Evolutionary conservation across 1,284 basidiomycete genomes (phyloP).

Genomic region (Lentinus polychrous): DNA sequence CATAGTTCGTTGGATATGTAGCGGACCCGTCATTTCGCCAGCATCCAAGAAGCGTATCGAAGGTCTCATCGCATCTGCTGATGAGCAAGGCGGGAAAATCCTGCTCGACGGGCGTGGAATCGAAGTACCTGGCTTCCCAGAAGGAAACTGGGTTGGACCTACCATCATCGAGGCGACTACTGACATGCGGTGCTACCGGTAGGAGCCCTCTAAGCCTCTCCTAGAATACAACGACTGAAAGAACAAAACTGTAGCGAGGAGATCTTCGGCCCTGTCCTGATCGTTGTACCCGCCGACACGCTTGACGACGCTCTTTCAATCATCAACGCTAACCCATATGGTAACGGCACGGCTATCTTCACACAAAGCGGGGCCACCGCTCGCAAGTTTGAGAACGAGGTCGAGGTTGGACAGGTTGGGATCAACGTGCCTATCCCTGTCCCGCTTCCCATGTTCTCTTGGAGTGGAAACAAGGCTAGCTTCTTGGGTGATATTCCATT

Average conservation of each 20-base stretch:
- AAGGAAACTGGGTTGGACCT: slow-evolving; percentile 95
- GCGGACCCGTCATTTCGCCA: slow-evolving; percentile 92
- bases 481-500: slow-evolving; percentile 86
- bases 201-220: no score
- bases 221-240: background rate
- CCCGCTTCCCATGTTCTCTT: slow-evolving; percentile 88
- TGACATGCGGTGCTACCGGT: slow-evolving; percentile 87
- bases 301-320: slow-evolving; percentile 89
- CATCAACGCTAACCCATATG: slow-evolving; percentile 86
- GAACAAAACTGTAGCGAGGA: slow-evolving; percentile 56
- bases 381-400: slow-evolving; percentile 84
- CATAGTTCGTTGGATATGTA: slow-evolving; percentile 27
- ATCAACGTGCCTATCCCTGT: slow-evolving; percentile 93
- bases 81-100: slow-evolving; percentile 83
- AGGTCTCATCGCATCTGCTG: slow-evolving; percentile 73
- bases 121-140: slow-evolving; percentile 69
- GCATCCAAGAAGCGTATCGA: slow-evolving; percentile 78
- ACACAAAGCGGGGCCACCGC: slow-evolving; percentile 96
- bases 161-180: slow-evolving; percentile 83
- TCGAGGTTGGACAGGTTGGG: slow-evolving; percentile 91
- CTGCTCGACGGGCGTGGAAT: slow-evolving; percentile 80
- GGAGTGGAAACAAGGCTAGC: slow-evolving; percentile 88
- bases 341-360: slow-evolving; percentile 96
- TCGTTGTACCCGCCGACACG: slow-evolving; percentile 76
- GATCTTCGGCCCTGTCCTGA: slow-evolving; percentile 92